phyloP scores from a whole-genome alignment of 345 rosid species.

The Excoecaria cochinchinensis region DNA sequence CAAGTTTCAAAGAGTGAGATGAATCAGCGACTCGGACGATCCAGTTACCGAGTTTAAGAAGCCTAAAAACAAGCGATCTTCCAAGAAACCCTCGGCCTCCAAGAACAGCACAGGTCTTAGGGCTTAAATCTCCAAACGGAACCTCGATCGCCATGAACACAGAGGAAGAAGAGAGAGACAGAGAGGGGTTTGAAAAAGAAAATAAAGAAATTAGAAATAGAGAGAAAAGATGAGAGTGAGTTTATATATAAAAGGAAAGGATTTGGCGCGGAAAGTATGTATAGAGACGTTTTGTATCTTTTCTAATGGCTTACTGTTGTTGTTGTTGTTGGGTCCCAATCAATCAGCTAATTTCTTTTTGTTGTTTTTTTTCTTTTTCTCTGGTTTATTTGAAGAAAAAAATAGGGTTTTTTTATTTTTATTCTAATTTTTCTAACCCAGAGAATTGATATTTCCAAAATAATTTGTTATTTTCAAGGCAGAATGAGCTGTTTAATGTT shows the following conservation, averaged over 20 bases:
- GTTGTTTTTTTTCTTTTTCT: neutral
- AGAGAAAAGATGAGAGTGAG: neutral
- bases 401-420: neutral
- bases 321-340: slow-evolving; percentile 7
- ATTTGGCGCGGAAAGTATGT: slow-evolving; percentile 26
- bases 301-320: neutral
- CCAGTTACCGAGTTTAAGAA: slow-evolving; percentile 68
- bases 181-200: too few relatives aligned
- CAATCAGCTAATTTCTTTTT: neutral
- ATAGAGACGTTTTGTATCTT: neutral
- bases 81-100: slow-evolving; percentile 85
- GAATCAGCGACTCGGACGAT: slow-evolving; percentile 85
- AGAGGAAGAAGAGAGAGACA: neutral
- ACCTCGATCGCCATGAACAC: slow-evolving; percentile 36
- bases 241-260: neutral
- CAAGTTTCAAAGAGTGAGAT: slow-evolving; percentile 45
- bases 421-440: too few relatives aligned
- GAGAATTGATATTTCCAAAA: too few relatives aligned
- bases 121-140: slow-evolving; percentile 32
- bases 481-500: too few relatives aligned
- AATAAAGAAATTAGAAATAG: too few relatives aligned
- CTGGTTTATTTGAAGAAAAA: neutral
- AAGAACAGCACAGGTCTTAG: slow-evolving; percentile 69
- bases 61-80: slow-evolving; percentile 62
- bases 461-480: too few relatives aligned